Evolutionary conservation across 1,284 basidiomycete genomes (phyloP), one percentile per base, ranked within the genome.

Genomic region (Cryptococcus sp.): DNA sequence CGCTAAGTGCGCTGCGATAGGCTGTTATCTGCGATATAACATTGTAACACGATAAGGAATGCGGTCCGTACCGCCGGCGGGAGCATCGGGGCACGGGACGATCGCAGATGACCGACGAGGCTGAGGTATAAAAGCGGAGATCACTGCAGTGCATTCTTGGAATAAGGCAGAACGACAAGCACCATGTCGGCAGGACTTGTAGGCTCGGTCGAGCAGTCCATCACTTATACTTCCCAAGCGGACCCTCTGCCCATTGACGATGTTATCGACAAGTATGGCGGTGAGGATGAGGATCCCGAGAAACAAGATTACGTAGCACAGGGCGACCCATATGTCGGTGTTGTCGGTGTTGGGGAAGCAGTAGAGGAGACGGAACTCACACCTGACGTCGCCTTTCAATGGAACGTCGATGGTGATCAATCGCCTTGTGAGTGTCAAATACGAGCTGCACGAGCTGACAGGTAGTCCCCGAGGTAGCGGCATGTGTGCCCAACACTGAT

Each of bases 401-500:
- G 54, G 47, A 54, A 55, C 20, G 65, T 69, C 22, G 62, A 66
- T 38, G 67, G 67, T 19, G 65, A 67, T 53, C 62, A 69, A 51
- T 64, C 62, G 8, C 67, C 67, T 19, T 69, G 61, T 63, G 45
- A 58, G 62, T 56, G 1, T 5, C 22, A 11, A 44, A 17, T n/a
- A 5, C 34, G 44, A 39, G 20, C 6, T 5, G 22, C 29, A 16
- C 15, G 17, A 5, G 52, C 46, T 47, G 22, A 54, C 26, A 15
- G 13, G 13, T 20, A 66, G 62, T 67, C 56, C 65, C 66, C 16
- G 65, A 67, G 37, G 67, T 67, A 11, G 62, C 61, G 19, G 67
- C 67, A 6, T 67, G 65, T 59, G 67, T 69, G 46, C 61, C 65
- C 11, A 69, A 65, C 50, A 63, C 62, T 15, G 67, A 69, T 50